phyloP scores from a whole-genome alignment of 2,329 filamentous ascomycete genomes.

The Hypoxylon sp. region DNA sequence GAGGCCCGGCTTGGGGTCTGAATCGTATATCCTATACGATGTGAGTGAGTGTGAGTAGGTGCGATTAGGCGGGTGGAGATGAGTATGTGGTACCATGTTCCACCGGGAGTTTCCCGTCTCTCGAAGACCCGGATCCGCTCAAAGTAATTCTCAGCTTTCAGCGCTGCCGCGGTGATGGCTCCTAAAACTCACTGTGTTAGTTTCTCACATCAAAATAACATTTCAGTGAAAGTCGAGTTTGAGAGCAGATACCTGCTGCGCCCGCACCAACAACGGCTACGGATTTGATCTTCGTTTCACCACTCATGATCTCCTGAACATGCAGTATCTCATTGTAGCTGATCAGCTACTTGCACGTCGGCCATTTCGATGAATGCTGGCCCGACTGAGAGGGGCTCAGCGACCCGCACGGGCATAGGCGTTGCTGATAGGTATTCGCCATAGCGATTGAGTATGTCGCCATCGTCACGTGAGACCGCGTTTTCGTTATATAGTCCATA shows the following conservation, averaged over 20 bases:
- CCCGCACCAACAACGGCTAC: slow-evolving; percentile 60
- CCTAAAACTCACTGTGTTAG: slow-evolving; percentile 50
- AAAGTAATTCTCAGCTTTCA: slow-evolving; percentile 60
- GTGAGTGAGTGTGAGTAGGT: neutral
- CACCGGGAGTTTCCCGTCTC: slow-evolving; percentile 57
- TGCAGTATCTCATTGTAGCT: slow-evolving; percentile 11
- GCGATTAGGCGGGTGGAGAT: neutral
- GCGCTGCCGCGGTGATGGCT: slow-evolving; percentile 61
- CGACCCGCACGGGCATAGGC: neutral
- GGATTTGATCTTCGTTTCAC: slow-evolving; percentile 51
- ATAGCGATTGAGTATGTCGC: slow-evolving; percentile 35
- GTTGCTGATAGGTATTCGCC: slow-evolving; percentile 25
- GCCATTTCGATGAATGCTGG: neutral
- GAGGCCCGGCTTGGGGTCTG: slow-evolving; percentile 53
- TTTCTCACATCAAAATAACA: neutral
- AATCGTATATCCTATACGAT: slow-evolving; percentile 63
- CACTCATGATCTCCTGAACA: slow-evolving; percentile 38
- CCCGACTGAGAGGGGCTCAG: slow-evolving; percentile 29
- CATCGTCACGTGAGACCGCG: slow-evolving; percentile 37
- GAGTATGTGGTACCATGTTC: slow-evolving; percentile 56
- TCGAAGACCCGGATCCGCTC: slow-evolving; percentile 59
- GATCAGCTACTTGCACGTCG: neutral
- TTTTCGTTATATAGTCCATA: neutral
- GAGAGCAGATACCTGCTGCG: slow-evolving; percentile 53
- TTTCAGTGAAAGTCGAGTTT: neutral